phyloP scores from a whole-genome alignment of 805 yeast genomes.

The Metschnikowia continentalis region DNA sequence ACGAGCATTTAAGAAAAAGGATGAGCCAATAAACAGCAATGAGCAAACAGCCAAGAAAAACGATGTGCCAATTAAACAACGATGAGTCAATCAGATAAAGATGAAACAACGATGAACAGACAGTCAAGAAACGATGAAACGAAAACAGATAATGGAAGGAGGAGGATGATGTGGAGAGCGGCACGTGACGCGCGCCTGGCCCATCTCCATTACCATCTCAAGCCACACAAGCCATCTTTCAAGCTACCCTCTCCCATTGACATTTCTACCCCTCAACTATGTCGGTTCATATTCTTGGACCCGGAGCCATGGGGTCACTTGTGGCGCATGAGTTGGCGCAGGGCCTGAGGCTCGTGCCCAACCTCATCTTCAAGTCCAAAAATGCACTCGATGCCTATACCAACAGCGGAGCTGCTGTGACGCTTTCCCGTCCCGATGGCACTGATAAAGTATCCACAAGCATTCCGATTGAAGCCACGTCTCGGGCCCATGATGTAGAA shows the following conservation, averaged over 20 bases:
- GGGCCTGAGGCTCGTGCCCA: slow-evolving; percentile 38
- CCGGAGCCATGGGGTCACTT: slow-evolving; percentile 51
- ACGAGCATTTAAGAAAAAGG: slow-evolving; percentile 57
- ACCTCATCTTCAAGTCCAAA: slow-evolving; percentile 33
- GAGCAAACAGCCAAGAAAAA: too few relatives aligned
- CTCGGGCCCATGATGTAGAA: slow-evolving; percentile 16
- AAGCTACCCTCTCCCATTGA: background rate
- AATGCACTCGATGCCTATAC: slow-evolving; percentile 39
- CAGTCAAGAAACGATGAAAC: background rate
- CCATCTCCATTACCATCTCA: too few relatives aligned
- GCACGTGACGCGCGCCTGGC: background rate
- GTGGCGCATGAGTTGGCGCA: slow-evolving; percentile 44
- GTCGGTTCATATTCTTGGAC: slow-evolving; percentile 38
- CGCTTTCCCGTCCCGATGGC: slow-evolving; percentile 21
- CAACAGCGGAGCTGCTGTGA: slow-evolving; percentile 36
- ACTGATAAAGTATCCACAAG: slow-evolving; percentile 14
- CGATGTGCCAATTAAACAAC: too few relatives aligned
- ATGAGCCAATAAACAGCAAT: too few relatives aligned
- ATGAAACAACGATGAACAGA: background rate
- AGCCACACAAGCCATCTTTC: background rate
- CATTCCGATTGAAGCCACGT: slow-evolving; percentile 23
- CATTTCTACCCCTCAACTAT: background rate
- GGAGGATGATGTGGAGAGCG: background rate
- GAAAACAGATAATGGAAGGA: too few relatives aligned
- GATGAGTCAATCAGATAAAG: too few relatives aligned